Evolutionary conservation across 495 filamentous ascomycete genomes (phyloP).

Genomic region (Hypomontagnella monticulosa): DNA sequence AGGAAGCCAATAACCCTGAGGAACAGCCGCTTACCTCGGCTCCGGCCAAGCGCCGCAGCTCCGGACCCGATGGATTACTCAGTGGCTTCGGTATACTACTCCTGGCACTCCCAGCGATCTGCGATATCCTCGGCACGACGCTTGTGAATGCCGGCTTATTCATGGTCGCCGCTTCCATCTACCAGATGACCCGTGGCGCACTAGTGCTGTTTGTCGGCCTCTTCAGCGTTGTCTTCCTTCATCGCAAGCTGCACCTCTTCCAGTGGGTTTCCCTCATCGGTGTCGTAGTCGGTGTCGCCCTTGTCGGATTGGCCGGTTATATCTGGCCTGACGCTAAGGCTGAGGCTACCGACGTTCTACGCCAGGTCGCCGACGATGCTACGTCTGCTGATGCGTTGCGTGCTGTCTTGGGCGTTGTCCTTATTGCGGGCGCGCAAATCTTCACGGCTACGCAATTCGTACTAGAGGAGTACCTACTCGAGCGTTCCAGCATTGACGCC

Average conservation of each 20-base stretch:
- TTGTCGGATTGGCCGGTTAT: conserved; percentile 89
- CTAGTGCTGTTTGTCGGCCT: conserved; percentile 94
- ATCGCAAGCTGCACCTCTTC: conserved; percentile 77
- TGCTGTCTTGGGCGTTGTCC: conserved; percentile 81
- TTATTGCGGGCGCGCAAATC: conserved; percentile 94
- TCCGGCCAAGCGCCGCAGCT: conserved; percentile 50
- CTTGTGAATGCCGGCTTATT: conserved; percentile 96
- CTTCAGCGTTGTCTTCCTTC: conserved; percentile 92
- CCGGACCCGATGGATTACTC: conserved; percentile 63
- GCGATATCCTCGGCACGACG: conserved; percentile 93
- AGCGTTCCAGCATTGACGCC: conserved; percentile 87
- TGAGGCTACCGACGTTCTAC: conserved; percentile 37
- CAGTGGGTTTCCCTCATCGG: conserved; percentile 90
- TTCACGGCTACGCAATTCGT: conserved; percentile 98
- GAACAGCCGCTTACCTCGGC: conserved; percentile 56
- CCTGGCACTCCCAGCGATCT: conserved; percentile 86
- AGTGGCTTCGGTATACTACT: conserved; percentile 77
- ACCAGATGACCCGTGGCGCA: conserved; percentile 97
- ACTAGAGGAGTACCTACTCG: conserved; percentile 91
- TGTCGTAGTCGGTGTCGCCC: conserved; percentile 85
- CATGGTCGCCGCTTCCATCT: conserved; percentile 93
- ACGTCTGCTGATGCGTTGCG: conserved; percentile 66
- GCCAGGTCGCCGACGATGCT: conserved; percentile 37
- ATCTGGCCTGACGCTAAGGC: conserved; percentile 73
- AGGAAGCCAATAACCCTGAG: conserved; percentile 55